Percentiles rank a stretch among this genome's conserved stretches.
These are phyloP conservation scores for Carex pumila DNA, from an alignment of 176 grass and related monocot species.

Conservation along the genomic window DNA sequence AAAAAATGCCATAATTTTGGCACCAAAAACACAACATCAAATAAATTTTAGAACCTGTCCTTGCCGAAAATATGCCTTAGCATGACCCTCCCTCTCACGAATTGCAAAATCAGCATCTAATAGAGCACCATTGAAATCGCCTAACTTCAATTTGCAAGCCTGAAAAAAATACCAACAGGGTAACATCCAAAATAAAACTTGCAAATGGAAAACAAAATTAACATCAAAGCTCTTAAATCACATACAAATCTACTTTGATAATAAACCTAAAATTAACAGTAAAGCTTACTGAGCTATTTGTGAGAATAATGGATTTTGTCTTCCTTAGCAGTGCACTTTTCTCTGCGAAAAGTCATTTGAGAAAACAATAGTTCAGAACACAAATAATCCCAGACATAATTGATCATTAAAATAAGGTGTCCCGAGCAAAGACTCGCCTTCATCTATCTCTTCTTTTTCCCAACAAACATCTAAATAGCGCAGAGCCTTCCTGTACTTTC, in stretches of 20 bases:
- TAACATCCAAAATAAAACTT: neutral
- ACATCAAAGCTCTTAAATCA: neutral
- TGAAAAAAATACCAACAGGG: constrained; percentile 24
- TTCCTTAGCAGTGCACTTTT: constrained; percentile 66
- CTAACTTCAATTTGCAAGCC: constrained; percentile 95
- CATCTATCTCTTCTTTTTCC: constrained; percentile 99
- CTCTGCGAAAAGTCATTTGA: constrained; percentile 48
- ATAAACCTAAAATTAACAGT: constrained; percentile 10
- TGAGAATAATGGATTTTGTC: constrained; percentile 93
- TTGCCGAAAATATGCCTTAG: constrained; percentile 91
- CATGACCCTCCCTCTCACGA: constrained; percentile 78
- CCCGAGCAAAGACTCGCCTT: constrained; percentile 40
- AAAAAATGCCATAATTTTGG: neutral
- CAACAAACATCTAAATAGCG: constrained; percentile 94
- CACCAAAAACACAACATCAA: neutral
- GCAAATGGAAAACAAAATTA: constrained; percentile 4
- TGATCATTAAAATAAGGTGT: neutral
- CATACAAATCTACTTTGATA: constrained; percentile 10
- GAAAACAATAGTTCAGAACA: constrained; percentile 14
- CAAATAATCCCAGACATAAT: neutral
- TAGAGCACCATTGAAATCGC: constrained; percentile 72
- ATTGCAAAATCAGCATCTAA: constrained; percentile 97
- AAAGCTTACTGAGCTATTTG: constrained; percentile 93
- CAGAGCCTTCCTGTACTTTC: constrained; percentile 94
- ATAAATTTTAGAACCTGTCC: constrained; percentile 52